Percentiles rank a stretch among this genome's conserved stretches.
Conservation (phyloP, 495 filamentous ascomycete genomes). For the Xylaria intraflava region DNA sequence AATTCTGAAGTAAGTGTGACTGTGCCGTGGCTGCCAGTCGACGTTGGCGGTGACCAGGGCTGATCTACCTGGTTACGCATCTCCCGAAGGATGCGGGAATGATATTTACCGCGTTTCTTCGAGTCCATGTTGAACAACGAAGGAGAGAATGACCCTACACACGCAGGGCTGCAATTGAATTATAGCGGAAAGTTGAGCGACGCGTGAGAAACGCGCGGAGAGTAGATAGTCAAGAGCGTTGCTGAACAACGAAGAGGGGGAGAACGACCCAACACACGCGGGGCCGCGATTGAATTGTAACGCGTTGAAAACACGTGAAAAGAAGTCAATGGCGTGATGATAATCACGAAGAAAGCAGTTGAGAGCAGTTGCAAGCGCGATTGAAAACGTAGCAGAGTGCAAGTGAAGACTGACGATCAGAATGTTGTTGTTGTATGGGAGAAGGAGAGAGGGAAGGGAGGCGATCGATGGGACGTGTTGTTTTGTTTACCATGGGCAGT, state of each 20-base stretch:
- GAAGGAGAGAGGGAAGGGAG: neutral
- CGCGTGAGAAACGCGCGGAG: neutral
- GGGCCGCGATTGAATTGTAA: neutral
- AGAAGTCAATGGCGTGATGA: neutral
- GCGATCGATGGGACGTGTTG: neutral
- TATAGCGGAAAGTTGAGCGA: neutral
- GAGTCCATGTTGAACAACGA: slow-evolving; percentile 17
- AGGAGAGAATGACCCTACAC: slow-evolving; percentile 6
- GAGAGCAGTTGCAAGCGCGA: slow-evolving; percentile 3
- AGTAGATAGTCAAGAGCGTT: no score
- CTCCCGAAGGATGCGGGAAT: slow-evolving; percentile 33
- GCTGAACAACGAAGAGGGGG: slow-evolving; percentile 3
- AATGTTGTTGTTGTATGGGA: neutral
- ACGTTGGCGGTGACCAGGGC: slow-evolving; percentile 46
- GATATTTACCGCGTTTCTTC: slow-evolving; percentile 19
- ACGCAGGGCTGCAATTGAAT: slow-evolving; percentile 4
- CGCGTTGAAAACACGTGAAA: neutral
- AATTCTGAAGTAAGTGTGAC: slow-evolving; percentile 44
- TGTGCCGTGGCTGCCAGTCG: slow-evolving; percentile 46
- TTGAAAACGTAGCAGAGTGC: slow-evolving; percentile 5
- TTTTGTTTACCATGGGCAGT: neutral
- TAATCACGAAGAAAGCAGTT: neutral
- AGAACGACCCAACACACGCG: slow-evolving; percentile 5
- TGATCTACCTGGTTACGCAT: slow-evolving; percentile 34
- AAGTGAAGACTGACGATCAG: neutral